Evolutionary conservation across 1,139 yeast genomes (phyloP).

Genomic region (Scheffersomyces lignicola): DNA sequence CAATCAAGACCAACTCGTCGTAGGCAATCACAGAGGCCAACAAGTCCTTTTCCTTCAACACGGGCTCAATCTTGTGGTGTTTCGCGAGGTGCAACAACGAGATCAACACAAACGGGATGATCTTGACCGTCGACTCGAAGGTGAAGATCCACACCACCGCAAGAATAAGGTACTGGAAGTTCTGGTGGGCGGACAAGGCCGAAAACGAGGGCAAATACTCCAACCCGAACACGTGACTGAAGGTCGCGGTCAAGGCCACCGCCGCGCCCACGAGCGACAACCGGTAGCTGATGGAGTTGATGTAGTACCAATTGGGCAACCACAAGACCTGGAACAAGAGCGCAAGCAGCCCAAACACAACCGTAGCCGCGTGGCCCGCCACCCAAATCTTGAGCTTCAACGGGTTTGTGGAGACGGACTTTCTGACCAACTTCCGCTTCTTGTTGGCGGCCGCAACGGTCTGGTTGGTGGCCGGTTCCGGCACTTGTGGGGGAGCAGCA

Average conservation of each 20-base stretch:
- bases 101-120: constrained; percentile 58
- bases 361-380: constrained; percentile 54
- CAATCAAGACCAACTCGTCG: constrained; percentile 56
- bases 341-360: constrained; percentile 52
- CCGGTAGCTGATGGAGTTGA: constrained; percentile 51
- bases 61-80: constrained; percentile 38
- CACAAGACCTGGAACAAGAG: constrained; percentile 47
- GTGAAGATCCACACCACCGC: constrained; percentile 62
- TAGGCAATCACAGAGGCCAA: constrained; percentile 57
- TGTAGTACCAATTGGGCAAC: constrained; percentile 43
- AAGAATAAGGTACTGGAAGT: constrained; percentile 62
- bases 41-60: constrained; percentile 36
- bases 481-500: constrained; percentile 3
- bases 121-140: constrained; percentile 63
- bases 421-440: constrained; percentile 41
- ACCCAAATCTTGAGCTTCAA: constrained; percentile 57
- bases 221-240: constrained; percentile 58
- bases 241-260: constrained; percentile 53
- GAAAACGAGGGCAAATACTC: constrained; percentile 54
- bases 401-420: constrained; percentile 36
- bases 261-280: constrained; percentile 57
- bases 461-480: constrained; percentile 17
- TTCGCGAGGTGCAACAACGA: constrained; percentile 57
- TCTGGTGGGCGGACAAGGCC: constrained; percentile 63
- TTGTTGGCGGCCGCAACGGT: constrained; percentile 25